Percentiles rank a stretch among this genome's conserved stretches.
Conservation (phyloP, 305 asterid species). For the Fraxinus velutina region DNA sequence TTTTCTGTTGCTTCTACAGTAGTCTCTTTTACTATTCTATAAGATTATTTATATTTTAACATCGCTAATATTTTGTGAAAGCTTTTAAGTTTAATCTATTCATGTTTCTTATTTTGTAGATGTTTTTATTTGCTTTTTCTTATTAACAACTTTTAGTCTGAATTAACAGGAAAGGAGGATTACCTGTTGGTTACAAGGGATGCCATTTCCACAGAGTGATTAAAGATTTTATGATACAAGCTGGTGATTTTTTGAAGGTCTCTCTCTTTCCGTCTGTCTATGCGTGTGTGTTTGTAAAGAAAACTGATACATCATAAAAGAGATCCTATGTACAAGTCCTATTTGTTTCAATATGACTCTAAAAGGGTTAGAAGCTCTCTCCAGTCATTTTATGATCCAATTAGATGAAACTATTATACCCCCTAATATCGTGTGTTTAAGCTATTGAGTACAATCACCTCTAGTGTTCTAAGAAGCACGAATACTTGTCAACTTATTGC, state of each 20-base stretch:
- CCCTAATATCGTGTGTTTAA: not conserved
- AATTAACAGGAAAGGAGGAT: conserved; percentile 70
- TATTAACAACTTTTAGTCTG: conserved; percentile 23
- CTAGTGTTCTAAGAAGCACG: not conserved
- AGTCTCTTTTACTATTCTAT: not conserved
- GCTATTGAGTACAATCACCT: not conserved
- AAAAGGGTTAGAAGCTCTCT: not conserved
- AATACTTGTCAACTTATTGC: too few species aligned
- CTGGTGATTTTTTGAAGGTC: conserved; percentile 93
- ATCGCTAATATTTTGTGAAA: not conserved
- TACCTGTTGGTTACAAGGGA: conserved; percentile 81
- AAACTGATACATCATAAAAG: not conserved
- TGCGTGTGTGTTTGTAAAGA: not conserved
- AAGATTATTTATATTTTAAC: not conserved
- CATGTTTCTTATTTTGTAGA: conserved; percentile 1
- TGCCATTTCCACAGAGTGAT: conserved; percentile 93
- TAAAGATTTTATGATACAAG: conserved; percentile 95
- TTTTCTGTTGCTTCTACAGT: not conserved
- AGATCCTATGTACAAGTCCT: not conserved
- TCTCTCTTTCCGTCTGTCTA: conserved; percentile 11
- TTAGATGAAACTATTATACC: conserved; percentile 6
- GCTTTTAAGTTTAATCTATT: not conserved
- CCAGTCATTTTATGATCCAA: not conserved
- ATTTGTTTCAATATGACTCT: not conserved
- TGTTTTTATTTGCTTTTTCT: conserved; percentile 12